Evolutionary conservation across 1,284 basidiomycete genomes (phyloP), one percentile per base, ranked within the genome.

Genomic region (Microbotryum lychnidis-dioicae): DNA sequence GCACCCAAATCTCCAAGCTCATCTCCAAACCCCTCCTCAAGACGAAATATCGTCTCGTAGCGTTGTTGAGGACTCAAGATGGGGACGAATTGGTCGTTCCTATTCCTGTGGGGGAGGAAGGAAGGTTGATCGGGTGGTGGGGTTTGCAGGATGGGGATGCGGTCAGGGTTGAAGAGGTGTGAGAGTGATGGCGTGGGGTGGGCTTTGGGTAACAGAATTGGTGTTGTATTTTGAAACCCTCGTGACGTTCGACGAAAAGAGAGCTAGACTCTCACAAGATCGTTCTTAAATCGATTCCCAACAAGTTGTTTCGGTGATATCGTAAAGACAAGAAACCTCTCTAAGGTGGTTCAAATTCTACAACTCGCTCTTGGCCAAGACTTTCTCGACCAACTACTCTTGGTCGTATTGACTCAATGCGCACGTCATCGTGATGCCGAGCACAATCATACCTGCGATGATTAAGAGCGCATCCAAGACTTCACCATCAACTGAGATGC

Each of bases 111-210:
- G 33, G 37, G 1, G 58, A 68, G 56, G 67, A 68, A 48, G 65
- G 60, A 12, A 60, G 60, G 27, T 60, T 66, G 21, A 23, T 68
- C 3, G 27, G 45, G 2, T 68, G 62, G 62, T 68, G 67, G 67
- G 67, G 67, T 1, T 16, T 68, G 21, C n/a, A 33, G 21, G 65
- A 63, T 2, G 62, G 65, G 12, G 67, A 68, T 31, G 10, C 23
- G 23, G 63, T 67, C 0, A 23, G 45, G n/a, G 58, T 66, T 0
- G 55, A 31, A 21, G 23, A 27, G 12, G 6, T 47, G 6, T 51
- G 45, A 42, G 12, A 16, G 9, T 18, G 12, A 42, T 42, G 37
- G 16, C 3, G 37, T 42, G 37, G 37, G 10, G 5, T 12, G 12
- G 9, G 9, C 37, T 42, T 42, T 42, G 12, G 31, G 31, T 31